phyloP scores from a whole-genome alignment of 306 rosid species.

The Rubus idaeus region DNA sequence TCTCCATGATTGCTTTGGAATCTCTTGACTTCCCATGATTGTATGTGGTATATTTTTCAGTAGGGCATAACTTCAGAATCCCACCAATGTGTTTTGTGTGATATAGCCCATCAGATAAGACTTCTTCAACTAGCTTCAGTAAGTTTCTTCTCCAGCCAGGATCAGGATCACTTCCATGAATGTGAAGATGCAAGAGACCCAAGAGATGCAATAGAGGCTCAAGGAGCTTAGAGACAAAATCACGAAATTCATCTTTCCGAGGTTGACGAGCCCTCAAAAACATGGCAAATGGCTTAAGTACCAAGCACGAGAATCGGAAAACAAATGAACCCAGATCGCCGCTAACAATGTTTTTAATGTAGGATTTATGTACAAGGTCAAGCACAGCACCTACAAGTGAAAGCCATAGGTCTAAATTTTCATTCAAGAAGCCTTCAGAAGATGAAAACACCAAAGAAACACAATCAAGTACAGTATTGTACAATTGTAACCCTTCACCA shows the following conservation, averaged over 20 bases:
- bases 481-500: conserved; percentile 46
- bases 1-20: conserved; percentile 46
- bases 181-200: conserved; percentile 50
- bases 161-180: conserved; percentile 29
- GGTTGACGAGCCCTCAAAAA: conserved; percentile 64
- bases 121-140: conserved; percentile 63
- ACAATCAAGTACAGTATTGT: conserved; percentile 60
- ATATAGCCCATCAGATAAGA: conserved; percentile 71
- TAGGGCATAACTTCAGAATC: conserved; percentile 59
- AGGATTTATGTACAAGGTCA: conserved; percentile 54
- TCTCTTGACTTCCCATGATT: conserved; percentile 43
- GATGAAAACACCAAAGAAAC: conserved; percentile 69
- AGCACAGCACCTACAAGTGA: conserved; percentile 47
- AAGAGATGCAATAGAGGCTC: conserved; percentile 71
- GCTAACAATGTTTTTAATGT: conserved; percentile 39
- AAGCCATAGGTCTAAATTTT: conserved; percentile 74
- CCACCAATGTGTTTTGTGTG: conserved; percentile 73
- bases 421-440: conserved; percentile 67
- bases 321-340: conserved; percentile 46
- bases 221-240: conserved; percentile 70
- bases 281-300: conserved; percentile 79
- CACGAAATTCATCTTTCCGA: conserved; percentile 64
- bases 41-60: conserved; percentile 49
- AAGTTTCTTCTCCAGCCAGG: conserved; percentile 42
- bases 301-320: conserved; percentile 46